Evolutionary conservation across 345 rosid genomes (phyloP), one percentile per base, ranked within the genome.

Genomic region (Triadica sebifera): DNA sequence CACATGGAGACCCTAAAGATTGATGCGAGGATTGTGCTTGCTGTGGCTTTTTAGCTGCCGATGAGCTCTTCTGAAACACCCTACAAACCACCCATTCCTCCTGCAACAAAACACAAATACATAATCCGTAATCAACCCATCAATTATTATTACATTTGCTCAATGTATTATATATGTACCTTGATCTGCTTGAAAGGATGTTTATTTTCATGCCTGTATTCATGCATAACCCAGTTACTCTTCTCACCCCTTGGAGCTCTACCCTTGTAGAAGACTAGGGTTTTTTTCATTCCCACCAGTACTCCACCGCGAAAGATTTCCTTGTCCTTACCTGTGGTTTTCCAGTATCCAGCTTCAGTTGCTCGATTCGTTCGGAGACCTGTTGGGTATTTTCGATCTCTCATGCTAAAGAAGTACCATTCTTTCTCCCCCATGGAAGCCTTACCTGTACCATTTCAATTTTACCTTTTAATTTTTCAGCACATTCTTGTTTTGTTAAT

Each of bases 181-280:
- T 81, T 92, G 24, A 81, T 51, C 69, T 88, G 80, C 81, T 79
- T 90, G 82, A 90, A 88, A 61, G 90, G 83, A 65, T 83, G 87
- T 74, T 88, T 92, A 78, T 86, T 87, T 75, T 92, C 88, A 41
- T 88, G 89, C 74, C 99, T 83, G 69, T 95, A 95, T 68, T 95
- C 99, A 77, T 95, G 99, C 99, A 93, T 95, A 78, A 95, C 98
- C 99, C 99, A 95, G 75, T 93, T 93, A 85, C 93, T 92, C 81
- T 95, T 95, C 81, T 87, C 97, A 59, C 98, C 99, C 65, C 74
- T 80, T 1, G 98, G 98, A 66, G 97, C 98, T 79, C 98, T 88
- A 51, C 98, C 97, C 77, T 76, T 86, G 85, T 94, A 94, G 81
- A 94, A 92, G 9, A 94, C 98, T 67, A 94, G 89, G 86, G 98